Base-by-base conservation (phyloP, 768 basidiomycete species). In the Termitomyces sp. region DNA sequence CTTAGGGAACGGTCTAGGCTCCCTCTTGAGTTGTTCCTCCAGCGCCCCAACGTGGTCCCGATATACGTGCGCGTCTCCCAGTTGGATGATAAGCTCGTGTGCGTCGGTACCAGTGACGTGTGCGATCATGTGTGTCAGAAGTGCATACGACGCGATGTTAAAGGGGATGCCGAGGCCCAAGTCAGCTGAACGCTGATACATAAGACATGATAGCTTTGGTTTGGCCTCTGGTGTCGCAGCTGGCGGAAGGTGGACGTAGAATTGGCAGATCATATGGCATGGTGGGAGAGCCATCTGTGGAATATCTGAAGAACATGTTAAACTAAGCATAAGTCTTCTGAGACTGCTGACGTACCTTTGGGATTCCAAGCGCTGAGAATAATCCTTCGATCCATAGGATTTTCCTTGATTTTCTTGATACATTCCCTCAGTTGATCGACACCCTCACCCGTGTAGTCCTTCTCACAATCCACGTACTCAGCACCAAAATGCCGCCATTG, bases 211-310 rank as follows among this genome's bases (percentile, higher is more conserved):
- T 16, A 98, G 86, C 53, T 81, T 82, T 9, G 87, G 88, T 60
- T 83, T 86, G 16, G 74, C 66, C 1, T 69, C 62, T 1, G 83
- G 77, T 16, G 76, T 63, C 13, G 70, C 62, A 0, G 77, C 60
- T 3, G 84, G 71, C 0, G 96, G 90, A 33, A 96, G 85, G 65
- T 93, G 89, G 33, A 99, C 96, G 75, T 93, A 98, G 79, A 99
- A 99, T 68, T 99, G 97, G 73, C 94, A 98, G 71, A 98, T 88
- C 85, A 98, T 89, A 72, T 98, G 97, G 70, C 97, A 99, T 0
- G 97, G 97, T 0, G 97, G 97, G 0, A 99, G 83, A 0, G 97
- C 97, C 97, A 98, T 99, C 36, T 82, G 77, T 0, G 86, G 84
- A 23, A 99, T 89, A 70, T 97, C 96, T 98, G 63, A 5, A 18